Conservation (phyloP, 768 basidiomycete species). For the Piloderma croceum region DNA sequence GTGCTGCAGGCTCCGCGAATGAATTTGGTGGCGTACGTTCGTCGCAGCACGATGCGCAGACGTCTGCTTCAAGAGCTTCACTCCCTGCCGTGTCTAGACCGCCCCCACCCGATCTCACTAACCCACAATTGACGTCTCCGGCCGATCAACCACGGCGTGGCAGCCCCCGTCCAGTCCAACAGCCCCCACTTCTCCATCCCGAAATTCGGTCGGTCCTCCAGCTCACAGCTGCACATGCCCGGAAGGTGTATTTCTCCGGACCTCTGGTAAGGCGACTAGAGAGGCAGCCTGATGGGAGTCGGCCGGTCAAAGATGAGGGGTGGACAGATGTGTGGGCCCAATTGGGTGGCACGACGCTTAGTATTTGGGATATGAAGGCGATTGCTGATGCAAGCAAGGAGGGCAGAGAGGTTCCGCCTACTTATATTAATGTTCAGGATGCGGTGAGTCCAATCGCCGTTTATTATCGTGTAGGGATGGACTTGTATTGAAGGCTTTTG, state of each 20-base stretch:
- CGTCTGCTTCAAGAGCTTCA: slow-evolving; percentile 2
- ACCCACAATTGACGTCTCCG: slow-evolving; percentile 17
- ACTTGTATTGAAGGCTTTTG: slow-evolving; percentile 7
- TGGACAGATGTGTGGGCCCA: slow-evolving; percentile 90
- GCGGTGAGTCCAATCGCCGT: slow-evolving; percentile 53
- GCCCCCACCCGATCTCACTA: slow-evolving; percentile 2
- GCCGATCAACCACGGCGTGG: slow-evolving; percentile 15
- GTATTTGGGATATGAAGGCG: slow-evolving; percentile 87
- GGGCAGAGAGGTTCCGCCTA: slow-evolving; percentile 79
- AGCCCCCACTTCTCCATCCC: slow-evolving; percentile 55
- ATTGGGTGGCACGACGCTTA: slow-evolving; percentile 82
- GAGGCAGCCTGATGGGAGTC: slow-evolving; percentile 70
- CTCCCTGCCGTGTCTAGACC: slow-evolving; percentile 1
- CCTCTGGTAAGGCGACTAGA: slow-evolving; percentile 74
- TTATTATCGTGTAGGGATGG: no score
- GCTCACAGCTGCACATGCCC: slow-evolving; percentile 68
- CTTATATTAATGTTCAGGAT: slow-evolving; percentile 84
- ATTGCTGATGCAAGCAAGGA: slow-evolving; percentile 78
- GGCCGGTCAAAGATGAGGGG: slow-evolving; percentile 63
- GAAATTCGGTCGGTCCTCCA: slow-evolving; percentile 79
- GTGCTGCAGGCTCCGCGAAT: slow-evolving; percentile 9
- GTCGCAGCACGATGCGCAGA: neutral
- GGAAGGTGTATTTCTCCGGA: slow-evolving; percentile 85
- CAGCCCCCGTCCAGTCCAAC: slow-evolving; percentile 20
- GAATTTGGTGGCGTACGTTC: neutral